A percentile compares a stretch with the other conserved stretches of the same genome.
phyloP scores from a whole-genome alignment of 2,329 filamentous ascomycete genomes.

The Paraconiothyrium brasiliense region DNA sequence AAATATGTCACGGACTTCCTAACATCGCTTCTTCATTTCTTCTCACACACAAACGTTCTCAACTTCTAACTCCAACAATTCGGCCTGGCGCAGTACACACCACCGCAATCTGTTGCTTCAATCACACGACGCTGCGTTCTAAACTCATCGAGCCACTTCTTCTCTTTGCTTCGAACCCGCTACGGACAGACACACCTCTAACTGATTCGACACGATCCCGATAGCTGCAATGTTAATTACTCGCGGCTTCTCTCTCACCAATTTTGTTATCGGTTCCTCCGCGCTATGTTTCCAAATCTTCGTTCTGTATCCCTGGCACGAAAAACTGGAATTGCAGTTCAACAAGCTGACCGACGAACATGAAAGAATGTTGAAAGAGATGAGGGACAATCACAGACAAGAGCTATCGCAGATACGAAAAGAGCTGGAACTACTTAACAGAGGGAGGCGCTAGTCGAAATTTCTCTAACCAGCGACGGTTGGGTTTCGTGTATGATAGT shows the following conservation, averaged over 20 bases:
- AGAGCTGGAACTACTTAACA: slow-evolving; percentile 25
- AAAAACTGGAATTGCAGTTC: slow-evolving; percentile 71
- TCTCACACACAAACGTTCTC: background rate
- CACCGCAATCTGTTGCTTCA: background rate
- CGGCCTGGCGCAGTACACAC: background rate
- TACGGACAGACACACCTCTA: background rate
- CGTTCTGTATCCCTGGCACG: slow-evolving; percentile 76
- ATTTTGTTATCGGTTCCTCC: slow-evolving; percentile 72
- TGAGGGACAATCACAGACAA: slow-evolving; percentile 26
- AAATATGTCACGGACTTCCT: background rate
- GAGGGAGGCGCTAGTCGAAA: background rate
- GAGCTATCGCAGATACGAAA: slow-evolving; percentile 34
- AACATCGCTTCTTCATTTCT: background rate
- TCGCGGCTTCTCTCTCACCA: slow-evolving; percentile 67
- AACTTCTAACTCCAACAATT: too few relatives aligned
- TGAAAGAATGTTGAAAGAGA: slow-evolving; percentile 38
- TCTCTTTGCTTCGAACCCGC: background rate
- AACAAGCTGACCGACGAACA: slow-evolving; percentile 68
- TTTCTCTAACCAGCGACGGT: background rate
- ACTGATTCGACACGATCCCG: background rate
- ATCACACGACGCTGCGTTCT: background rate
- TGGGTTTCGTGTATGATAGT: background rate
- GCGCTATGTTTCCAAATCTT: slow-evolving; percentile 74
- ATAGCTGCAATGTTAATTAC: slow-evolving; percentile 54
- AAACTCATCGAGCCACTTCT: background rate